phyloP scores from a whole-genome alignment of 2,329 filamentous ascomycete genomes.

The Phyllosticta citrichinensis region DNA sequence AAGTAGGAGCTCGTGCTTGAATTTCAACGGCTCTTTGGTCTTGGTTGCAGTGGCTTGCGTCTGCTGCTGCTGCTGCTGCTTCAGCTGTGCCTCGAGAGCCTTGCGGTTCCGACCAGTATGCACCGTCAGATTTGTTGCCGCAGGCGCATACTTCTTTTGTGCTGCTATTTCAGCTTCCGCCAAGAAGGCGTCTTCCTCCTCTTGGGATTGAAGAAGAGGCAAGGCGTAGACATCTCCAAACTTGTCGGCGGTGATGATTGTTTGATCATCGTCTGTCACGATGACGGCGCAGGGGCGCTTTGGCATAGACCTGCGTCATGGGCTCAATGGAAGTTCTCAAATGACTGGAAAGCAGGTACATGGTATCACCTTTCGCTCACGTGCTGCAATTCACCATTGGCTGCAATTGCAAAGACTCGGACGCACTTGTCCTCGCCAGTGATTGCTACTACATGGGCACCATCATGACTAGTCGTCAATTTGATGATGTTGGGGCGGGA shows the following conservation, averaged over 20 bases:
- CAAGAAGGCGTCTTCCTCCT: slow-evolving; percentile 18
- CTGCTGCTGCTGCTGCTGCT: slow-evolving; percentile 26
- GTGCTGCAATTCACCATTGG: slow-evolving; percentile 51
- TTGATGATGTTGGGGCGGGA: slow-evolving; percentile 52
- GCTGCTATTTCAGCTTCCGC: slow-evolving; percentile 10
- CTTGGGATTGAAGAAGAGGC: slow-evolving; percentile 50
- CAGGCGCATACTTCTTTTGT: slow-evolving; percentile 36
- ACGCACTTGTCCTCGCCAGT: slow-evolving; percentile 89
- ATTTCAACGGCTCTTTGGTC: slow-evolving; percentile 42
- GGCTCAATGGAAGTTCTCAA: background rate
- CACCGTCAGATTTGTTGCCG: slow-evolving; percentile 49
- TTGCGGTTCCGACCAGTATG: slow-evolving; percentile 51
- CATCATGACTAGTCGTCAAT: slow-evolving; percentile 53
- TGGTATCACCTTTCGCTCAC: slow-evolving; percentile 58
- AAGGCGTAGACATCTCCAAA: slow-evolving; percentile 93
- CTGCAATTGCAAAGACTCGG: slow-evolving; percentile 64
- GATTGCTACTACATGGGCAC: slow-evolving; percentile 62
- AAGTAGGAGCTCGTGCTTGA: slow-evolving; percentile 69
- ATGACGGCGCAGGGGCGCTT: slow-evolving; percentile 75
- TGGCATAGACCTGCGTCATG: slow-evolving; percentile 61
- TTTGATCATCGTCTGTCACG: slow-evolving; percentile 57
- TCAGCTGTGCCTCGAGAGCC: slow-evolving; percentile 47
- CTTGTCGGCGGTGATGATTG: slow-evolving; percentile 81
- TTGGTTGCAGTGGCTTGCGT: slow-evolving; percentile 28
- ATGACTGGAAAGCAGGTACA: background rate